These are phyloP conservation scores for Rosa chinensis DNA, from an alignment of 306 rosid genomes.

Conservation along the genomic window DNA sequence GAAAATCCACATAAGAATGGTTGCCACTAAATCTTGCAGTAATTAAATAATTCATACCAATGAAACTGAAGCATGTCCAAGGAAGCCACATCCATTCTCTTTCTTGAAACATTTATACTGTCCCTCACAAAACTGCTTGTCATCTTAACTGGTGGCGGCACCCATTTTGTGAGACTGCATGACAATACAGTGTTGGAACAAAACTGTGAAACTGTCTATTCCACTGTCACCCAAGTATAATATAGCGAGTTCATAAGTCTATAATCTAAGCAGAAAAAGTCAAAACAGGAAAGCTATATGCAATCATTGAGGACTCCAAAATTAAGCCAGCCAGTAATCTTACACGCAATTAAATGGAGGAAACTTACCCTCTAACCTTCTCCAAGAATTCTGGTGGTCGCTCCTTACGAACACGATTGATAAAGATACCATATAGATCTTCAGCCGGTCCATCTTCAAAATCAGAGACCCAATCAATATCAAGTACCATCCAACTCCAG, in stretches of 20 bases:
- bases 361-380: slow-evolving; percentile 84
- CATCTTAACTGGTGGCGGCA: slow-evolving; percentile 98
- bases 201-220: slow-evolving; percentile 7
- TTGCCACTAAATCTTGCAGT: not conserved
- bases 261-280: not conserved
- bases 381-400: slow-evolving; percentile 81
- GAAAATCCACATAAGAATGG: not conserved
- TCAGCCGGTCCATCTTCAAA: slow-evolving; percentile 94
- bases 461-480: slow-evolving; percentile 10
- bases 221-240: not conserved
- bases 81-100: slow-evolving; percentile 93
- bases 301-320: not conserved
- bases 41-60: slow-evolving; percentile 48
- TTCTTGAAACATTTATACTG: slow-evolving; percentile 75
- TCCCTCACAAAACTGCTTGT: slow-evolving; percentile 82
- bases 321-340: not conserved
- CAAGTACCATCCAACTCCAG: not conserved
- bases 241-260: not conserved
- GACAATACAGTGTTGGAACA: slow-evolving; percentile 14
- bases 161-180: slow-evolving; percentile 96
- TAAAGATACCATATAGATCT: slow-evolving; percentile 87
- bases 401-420: slow-evolving; percentile 86
- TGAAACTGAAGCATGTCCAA: slow-evolving; percentile 99
- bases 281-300: not conserved
- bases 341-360: slow-evolving; percentile 19